Evolutionary conservation across 2,329 filamentous ascomycete species (phyloP).

Genomic region (Plenodomus biglobosus): DNA sequence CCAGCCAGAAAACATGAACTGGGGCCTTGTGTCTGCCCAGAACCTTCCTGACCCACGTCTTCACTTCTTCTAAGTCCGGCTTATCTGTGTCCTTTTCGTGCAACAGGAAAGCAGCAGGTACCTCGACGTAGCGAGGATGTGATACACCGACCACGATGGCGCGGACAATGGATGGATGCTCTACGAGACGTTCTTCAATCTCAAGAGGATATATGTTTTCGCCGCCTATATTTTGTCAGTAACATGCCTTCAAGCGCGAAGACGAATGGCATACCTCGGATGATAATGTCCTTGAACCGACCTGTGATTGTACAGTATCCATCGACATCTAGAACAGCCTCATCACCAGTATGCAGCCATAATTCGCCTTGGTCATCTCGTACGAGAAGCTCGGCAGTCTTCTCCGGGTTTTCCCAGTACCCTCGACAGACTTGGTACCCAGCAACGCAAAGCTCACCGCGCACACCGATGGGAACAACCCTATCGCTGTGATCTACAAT

Average conservation of each 20-base stretch:
- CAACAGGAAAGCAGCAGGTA: slow-evolving; percentile 66
- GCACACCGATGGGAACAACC: slow-evolving; percentile 66
- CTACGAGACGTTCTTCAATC: slow-evolving; percentile 71
- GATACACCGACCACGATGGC: slow-evolving; percentile 71
- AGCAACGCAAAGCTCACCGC: slow-evolving; percentile 75
- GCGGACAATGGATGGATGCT: slow-evolving; percentile 62
- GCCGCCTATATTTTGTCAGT: slow-evolving; percentile 29
- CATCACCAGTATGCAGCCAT: slow-evolving; percentile 46
- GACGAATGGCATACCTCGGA: slow-evolving; percentile 55
- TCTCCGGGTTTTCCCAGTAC: slow-evolving; percentile 68
- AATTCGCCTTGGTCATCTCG: slow-evolving; percentile 61
- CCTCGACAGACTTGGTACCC: slow-evolving; percentile 73
- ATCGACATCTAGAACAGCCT: slow-evolving; percentile 44
- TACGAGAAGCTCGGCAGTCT: slow-evolving; percentile 71
- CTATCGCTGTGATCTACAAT: slow-evolving; percentile 69
- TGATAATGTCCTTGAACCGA: slow-evolving; percentile 78
- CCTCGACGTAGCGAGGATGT: slow-evolving; percentile 71
- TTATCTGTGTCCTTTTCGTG: slow-evolving; percentile 25
- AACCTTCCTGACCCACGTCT: slow-evolving; percentile 42
- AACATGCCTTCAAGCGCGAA: too few relatives aligned
- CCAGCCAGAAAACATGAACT: slow-evolving; percentile 74
- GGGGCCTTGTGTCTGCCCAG: slow-evolving; percentile 58
- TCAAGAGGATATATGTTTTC: slow-evolving; percentile 64
- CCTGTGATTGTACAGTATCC: slow-evolving; percentile 72
- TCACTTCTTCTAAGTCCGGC: slow-evolving; percentile 38